A percentile compares a stretch with the other conserved stretches of the same genome.
phyloP scores from a whole-genome alignment of 805 yeast genomes.

The Kazachstania bromeliacearum region DNA sequence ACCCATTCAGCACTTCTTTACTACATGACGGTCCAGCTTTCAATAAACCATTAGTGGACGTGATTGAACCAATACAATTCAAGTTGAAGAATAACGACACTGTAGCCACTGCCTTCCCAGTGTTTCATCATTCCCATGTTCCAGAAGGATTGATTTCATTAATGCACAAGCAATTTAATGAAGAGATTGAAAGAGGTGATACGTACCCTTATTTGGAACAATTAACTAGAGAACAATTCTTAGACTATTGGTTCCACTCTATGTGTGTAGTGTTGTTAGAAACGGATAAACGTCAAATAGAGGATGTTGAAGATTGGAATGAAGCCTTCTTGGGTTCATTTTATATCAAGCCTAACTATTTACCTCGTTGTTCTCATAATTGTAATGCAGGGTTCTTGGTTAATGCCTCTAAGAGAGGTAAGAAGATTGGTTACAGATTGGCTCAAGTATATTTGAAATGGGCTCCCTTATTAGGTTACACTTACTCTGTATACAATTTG shows the following conservation, averaged over 20 bases:
- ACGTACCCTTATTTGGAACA: conserved; percentile 58
- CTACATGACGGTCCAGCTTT: conserved; percentile 29
- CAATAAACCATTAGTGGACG: conserved; percentile 24
- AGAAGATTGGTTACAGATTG: conserved; percentile 58
- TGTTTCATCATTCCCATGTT: conserved; percentile 38
- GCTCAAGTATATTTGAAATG: conserved; percentile 57
- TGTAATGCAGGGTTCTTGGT: conserved; percentile 87
- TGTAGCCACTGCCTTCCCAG: conserved; percentile 53
- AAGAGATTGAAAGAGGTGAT: conserved; percentile 58
- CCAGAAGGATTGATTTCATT: conserved; percentile 42
- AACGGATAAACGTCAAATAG: conserved; percentile 26
- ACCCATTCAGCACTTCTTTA: conserved; percentile 7
- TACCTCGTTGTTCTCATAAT: conserved; percentile 75
- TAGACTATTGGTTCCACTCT: conserved; percentile 55
- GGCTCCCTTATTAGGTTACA: conserved; percentile 75
- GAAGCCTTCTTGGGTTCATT: conserved; percentile 56
- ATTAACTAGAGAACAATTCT: conserved; percentile 41
- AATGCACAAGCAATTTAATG: conserved; percentile 46
- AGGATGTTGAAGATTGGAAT: conserved; percentile 34
- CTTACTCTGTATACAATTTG: conserved; percentile 75
- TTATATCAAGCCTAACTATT: conserved; percentile 78
- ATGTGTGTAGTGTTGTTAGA: conserved; percentile 56
- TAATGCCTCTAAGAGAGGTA: conserved; percentile 47
- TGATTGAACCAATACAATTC: conserved; percentile 34
- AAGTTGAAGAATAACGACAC: conserved; percentile 36